Conservation (phyloP, 257 asterid species). For the Penstemon newberryi region DNA sequence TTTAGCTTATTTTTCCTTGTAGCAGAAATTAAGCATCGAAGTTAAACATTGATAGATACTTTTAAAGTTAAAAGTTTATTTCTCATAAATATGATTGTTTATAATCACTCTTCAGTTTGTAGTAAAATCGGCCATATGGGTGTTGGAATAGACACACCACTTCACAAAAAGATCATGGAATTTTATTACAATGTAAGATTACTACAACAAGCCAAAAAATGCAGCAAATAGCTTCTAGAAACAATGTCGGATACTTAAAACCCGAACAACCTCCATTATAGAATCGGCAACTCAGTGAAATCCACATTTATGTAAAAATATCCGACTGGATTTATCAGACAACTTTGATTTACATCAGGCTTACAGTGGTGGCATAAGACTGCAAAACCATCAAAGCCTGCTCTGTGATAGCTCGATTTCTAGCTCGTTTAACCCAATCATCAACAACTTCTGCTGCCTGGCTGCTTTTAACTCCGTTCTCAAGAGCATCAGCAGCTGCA, state of each 20-base stretch:
- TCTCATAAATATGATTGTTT: background rate
- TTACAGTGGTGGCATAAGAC: constrained; percentile 72
- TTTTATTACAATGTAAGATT: constrained; percentile 30
- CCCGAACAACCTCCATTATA: background rate
- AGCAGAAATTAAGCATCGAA: background rate
- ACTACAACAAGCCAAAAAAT: constrained; percentile 17
- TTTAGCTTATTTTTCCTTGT: background rate
- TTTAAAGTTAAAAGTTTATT: background rate
- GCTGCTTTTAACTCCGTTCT: constrained; percentile 75
- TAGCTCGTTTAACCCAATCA: constrained; percentile 72
- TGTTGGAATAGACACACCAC: background rate
- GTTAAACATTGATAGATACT: background rate
- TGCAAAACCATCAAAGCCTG: constrained; percentile 81
- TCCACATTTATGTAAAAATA: constrained; percentile 22
- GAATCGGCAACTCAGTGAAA: constrained; percentile 17
- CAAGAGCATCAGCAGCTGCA: constrained; percentile 90
- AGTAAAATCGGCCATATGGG: background rate
- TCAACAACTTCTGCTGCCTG: constrained; percentile 72
- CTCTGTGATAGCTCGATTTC: constrained; percentile 75
- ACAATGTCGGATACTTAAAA: constrained; percentile 15
- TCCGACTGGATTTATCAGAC: background rate
- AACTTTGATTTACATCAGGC: constrained; percentile 46
- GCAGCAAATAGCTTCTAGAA: constrained; percentile 10
- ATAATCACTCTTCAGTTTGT: background rate
- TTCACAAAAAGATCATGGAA: constrained; percentile 16